Evolutionary conservation across 2,329 filamentous ascomycete genomes (phyloP).

Genomic region (Dactylellina drechsleri): DNA sequence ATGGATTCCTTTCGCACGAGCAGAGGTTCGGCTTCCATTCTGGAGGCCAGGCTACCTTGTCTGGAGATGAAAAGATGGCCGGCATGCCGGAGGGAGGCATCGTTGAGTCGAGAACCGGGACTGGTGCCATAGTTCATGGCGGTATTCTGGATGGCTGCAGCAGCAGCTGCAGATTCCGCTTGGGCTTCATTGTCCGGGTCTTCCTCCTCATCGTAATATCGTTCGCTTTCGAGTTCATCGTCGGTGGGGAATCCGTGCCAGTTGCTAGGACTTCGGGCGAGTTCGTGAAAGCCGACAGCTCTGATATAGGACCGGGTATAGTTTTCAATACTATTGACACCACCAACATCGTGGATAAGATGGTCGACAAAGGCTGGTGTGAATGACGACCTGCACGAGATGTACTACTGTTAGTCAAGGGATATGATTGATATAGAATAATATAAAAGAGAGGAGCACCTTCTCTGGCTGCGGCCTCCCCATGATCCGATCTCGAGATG

Average conservation of each 20-base stretch:
- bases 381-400: slow-evolving; percentile 55
- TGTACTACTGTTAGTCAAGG: neutral
- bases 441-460: slow-evolving; percentile 23
- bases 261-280: slow-evolving; percentile 69
- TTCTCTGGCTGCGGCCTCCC: slow-evolving; percentile 41
- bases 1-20: slow-evolving; percentile 79
- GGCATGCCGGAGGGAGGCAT: slow-evolving; percentile 69
- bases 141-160: slow-evolving; percentile 30
- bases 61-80: slow-evolving; percentile 63
- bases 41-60: slow-evolving; percentile 62
- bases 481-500: slow-evolving; percentile 42
- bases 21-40: slow-evolving; percentile 74
- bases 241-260: slow-evolving; percentile 47
- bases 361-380: slow-evolving; percentile 56
- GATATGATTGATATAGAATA: neutral
- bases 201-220: slow-evolving; percentile 39
- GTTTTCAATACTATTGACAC: slow-evolving; percentile 91
- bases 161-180: slow-evolving; percentile 34
- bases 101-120: slow-evolving; percentile 60
- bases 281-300: slow-evolving; percentile 86
- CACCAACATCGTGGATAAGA: slow-evolving; percentile 73
- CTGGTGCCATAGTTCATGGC: slow-evolving; percentile 43
- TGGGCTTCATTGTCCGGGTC: slow-evolving; percentile 11
- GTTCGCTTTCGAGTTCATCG: slow-evolving; percentile 41
- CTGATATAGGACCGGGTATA: slow-evolving; percentile 93